These are phyloP conservation scores for Cordyceps cateniannulata DNA, from an alignment of 2,329 filamentous ascomycete species.

Conservation along the genomic window DNA sequence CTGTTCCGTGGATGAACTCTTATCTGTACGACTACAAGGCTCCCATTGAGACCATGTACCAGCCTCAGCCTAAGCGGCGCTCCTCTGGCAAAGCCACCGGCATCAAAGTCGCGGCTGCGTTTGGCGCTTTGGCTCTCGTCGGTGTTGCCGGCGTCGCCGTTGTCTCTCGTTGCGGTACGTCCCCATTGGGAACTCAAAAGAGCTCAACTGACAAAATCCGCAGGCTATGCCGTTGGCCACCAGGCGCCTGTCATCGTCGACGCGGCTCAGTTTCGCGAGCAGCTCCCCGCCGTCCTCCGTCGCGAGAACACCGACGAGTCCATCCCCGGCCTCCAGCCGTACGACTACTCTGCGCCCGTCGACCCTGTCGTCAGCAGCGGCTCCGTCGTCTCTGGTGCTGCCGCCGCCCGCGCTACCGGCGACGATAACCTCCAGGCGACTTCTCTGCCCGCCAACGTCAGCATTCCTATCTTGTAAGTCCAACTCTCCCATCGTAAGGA, in stretches of 20 bases:
- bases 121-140: slow-evolving; percentile 5
- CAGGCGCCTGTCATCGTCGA: not conserved
- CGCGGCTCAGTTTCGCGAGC: not conserved
- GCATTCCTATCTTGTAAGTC: slow-evolving; percentile 30
- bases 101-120: not conserved
- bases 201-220: not conserved
- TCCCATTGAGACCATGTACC: not conserved
- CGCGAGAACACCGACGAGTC: slow-evolving; percentile 1
- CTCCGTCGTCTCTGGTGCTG: not conserved
- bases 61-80: not conserved
- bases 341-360: slow-evolving; percentile 6
- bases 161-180: slow-evolving; percentile 7
- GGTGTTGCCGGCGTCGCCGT: not conserved
- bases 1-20: not conserved
- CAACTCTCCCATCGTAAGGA: not conserved
- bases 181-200: too few species aligned
- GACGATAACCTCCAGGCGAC: not conserved
- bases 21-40: not conserved
- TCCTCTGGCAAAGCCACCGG: not conserved
- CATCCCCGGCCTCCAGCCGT: slow-evolving; percentile 6
- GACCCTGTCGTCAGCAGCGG: not conserved
- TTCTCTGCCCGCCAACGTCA: slow-evolving; percentile 15
- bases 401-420: not conserved
- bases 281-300: slow-evolving; percentile 5
- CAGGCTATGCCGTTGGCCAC: not conserved